These are phyloP conservation scores for Glaciozyma martinii DNA, from an alignment of 768 basidiomycete species.

Conservation along the genomic window DNA sequence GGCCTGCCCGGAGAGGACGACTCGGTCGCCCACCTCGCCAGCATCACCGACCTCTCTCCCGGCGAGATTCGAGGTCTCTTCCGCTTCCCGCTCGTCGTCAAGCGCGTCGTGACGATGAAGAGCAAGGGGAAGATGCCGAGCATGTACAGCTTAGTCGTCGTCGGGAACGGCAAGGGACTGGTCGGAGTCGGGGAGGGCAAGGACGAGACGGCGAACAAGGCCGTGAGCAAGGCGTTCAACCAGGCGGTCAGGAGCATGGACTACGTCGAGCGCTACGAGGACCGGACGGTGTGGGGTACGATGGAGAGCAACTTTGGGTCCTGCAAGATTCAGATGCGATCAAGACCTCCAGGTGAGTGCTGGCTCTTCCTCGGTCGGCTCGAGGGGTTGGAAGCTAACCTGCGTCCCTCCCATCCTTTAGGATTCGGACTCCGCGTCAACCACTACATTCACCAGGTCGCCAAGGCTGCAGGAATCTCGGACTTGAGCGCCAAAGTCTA, in stretches of 20 bases:
- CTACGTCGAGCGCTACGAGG: slow-evolving; percentile 85
- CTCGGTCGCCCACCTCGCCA: slow-evolving; percentile 21
- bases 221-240: slow-evolving; percentile 52
- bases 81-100: slow-evolving; percentile 40
- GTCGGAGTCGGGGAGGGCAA: slow-evolving; percentile 78
- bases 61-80: slow-evolving; percentile 40
- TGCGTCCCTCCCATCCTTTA: slow-evolving; percentile 35
- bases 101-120: slow-evolving; percentile 74
- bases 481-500: slow-evolving; percentile 92
- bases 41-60: slow-evolving; percentile 36
- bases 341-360: slow-evolving; percentile 42
- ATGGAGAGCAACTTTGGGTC: slow-evolving; percentile 75
- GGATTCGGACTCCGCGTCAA: slow-evolving; percentile 90
- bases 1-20: slow-evolving; percentile 30
- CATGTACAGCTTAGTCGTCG: slow-evolving; percentile 55
- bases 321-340: slow-evolving; percentile 66
- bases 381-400: not conserved
- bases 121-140: slow-evolving; percentile 81
- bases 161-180: slow-evolving; percentile 73
- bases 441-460: slow-evolving; percentile 71
- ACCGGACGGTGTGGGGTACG: slow-evolving; percentile 89
- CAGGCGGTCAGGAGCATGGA: slow-evolving; percentile 82
- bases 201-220: slow-evolving; percentile 50
- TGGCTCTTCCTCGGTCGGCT: not conserved
- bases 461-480: slow-evolving; percentile 89